Base-by-base conservation (phyloP, 805 yeast species). In the Kluyveromyces lactis region DNA sequence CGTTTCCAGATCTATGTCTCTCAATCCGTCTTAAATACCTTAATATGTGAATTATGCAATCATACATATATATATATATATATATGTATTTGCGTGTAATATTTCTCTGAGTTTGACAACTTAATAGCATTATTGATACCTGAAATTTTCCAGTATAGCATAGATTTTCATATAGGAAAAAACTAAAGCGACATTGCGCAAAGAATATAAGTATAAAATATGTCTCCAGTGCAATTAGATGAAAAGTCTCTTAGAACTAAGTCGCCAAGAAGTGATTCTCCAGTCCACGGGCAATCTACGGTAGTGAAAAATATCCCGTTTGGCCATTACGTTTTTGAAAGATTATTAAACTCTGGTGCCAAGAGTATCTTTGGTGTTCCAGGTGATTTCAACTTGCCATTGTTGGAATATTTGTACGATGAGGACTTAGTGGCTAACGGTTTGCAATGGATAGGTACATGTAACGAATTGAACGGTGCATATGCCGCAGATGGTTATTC, bases 401-500 rank as follows among this genome's bases (percentile, higher is more conserved):
- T 85, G 18, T 63, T 85, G 50, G 95, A 85, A 56, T 76, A 80
- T 52, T 56, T 82, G 33, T 79, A 83, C 52, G 62, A 72, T 7
- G 53, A 64, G 31, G 38, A 40, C 11, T 24, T 47, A 11, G 37
- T 40, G 16, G 33, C 40, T 3, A 55, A 43, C 27, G 67, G 66
- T 8, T 56, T 81, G 49, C 63, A 75, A 39, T 86, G 94, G 85
- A 68, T 84, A 35, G 95, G 95, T 18, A 76, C 78, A 44, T 85
- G 95, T 65, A 87, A 87, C 55, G 97, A 87, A 64, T 69, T 87
- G 47, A 89, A 87, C 55, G 81, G 92, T 3, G 92, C 94, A 7
- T 87, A 89, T 56, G 79, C 92, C 4, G 89, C 90, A 6, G 96
- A 89, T 58, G 97, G 96, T 4, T 89, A 85, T 53, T 77, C 92